Evolutionary conservation across 345 rosid genomes (phyloP).

Genomic region (Cardamine chenopodiifolia): DNA sequence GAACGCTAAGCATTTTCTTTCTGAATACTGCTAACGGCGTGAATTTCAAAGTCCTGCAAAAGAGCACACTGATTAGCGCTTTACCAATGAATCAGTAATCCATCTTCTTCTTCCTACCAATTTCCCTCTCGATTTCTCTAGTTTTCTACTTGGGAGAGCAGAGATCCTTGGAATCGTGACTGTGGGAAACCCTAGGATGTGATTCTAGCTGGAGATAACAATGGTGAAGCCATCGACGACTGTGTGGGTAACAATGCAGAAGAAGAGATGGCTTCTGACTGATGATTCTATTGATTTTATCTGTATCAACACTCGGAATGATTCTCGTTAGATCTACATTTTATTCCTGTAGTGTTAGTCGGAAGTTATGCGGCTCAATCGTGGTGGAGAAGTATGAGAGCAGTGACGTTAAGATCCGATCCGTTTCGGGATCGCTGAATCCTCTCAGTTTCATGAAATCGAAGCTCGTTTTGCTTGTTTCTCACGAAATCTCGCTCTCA

Average conservation of each 20-base stretch:
- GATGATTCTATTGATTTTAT: slow-evolving; percentile 56
- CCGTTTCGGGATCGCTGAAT: slow-evolving; percentile 36
- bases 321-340: slow-evolving; percentile 63
- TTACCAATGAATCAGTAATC: neutral
- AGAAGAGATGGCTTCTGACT: slow-evolving; percentile 70
- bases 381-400: slow-evolving; percentile 11
- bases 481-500: slow-evolving; percentile 88
- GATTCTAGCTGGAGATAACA: neutral
- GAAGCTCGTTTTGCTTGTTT: slow-evolving; percentile 77
- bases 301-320: slow-evolving; percentile 58
- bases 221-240: slow-evolving; percentile 60
- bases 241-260: slow-evolving; percentile 54
- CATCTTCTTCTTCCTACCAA: neutral
- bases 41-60: neutral
- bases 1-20: neutral
- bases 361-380: slow-evolving; percentile 29
- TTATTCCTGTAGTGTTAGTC: slow-evolving; percentile 54
- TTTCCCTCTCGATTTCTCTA: slow-evolving; percentile 14
- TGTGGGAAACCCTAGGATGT: neutral
- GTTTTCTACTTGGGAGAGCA: neutral
- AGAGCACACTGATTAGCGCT: neutral
- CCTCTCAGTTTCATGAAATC: slow-evolving; percentile 85
- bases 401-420: slow-evolving; percentile 27
- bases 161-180: slow-evolving; percentile 2
- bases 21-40: slow-evolving; percentile 2